phyloP scores from a whole-genome alignment of 441 rosid genomes.

The Populus hybrid region DNA sequence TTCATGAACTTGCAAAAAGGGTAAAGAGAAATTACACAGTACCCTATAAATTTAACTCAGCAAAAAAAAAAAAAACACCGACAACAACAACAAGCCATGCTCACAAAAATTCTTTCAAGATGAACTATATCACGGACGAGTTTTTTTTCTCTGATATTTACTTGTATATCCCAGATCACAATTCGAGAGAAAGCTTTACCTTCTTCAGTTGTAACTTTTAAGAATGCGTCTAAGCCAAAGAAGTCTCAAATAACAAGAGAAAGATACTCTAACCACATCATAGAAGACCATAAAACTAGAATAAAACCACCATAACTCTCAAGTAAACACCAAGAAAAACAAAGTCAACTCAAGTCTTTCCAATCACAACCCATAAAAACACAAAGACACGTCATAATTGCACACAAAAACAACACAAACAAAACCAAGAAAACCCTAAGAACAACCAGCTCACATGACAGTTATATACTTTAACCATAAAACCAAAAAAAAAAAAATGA shows the following conservation, averaged over 20 bases:
- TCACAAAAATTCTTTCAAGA: neutral
- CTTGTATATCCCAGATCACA: neutral
- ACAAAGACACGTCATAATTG: constrained; percentile 22
- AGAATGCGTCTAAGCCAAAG: neutral
- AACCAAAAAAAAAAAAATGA: neutral
- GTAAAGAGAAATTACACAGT: neutral
- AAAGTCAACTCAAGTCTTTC: constrained; percentile 37
- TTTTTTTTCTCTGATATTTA: neutral
- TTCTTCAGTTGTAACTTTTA: neutral
- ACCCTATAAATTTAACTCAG: neutral
- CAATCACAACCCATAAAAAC: constrained; percentile 16
- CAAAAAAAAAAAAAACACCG: too few species aligned
- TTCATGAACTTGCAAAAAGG: constrained; percentile 2
- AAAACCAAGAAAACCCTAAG: neutral
- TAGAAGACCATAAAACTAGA: constrained; percentile 8
- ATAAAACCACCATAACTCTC: constrained; percentile 22
- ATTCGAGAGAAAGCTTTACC: neutral
- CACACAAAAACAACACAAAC: constrained; percentile 8
- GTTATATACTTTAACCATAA: constrained; percentile 19
- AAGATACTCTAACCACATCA: neutral
- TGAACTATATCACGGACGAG: neutral
- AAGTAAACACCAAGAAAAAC: constrained; percentile 13
- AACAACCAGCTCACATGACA: constrained; percentile 31
- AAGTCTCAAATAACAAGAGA: neutral
- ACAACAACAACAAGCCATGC: neutral